Evolutionary conservation across 2,329 filamentous ascomycete genomes (phyloP), one percentile per base, ranked within the genome.

Genomic region (Colletotrichum sp.): DNA sequence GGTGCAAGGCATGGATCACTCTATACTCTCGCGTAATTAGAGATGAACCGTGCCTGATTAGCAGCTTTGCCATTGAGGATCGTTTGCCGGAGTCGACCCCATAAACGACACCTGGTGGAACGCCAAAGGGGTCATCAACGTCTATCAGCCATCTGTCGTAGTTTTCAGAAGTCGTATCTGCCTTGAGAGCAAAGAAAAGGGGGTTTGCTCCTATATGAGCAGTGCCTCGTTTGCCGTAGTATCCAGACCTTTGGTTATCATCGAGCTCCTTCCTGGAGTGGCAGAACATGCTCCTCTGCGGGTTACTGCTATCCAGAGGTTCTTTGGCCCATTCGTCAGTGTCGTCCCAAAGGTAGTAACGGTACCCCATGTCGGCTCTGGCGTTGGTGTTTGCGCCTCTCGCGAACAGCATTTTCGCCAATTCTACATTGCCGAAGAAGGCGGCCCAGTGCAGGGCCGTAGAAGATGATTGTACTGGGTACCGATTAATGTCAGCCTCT

Each of bases 61-160:
- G 38, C 0, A 43, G 2, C 2, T n/a, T n/a, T 18, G 38, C 38
- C 38, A 43, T 43, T 43, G 38, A n/a, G 18, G 8, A 43, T 1
- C 38, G 38, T 43, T 43, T 43, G 5, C 2, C 38, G 1, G 38
- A 43, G 0, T 43, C 9, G 18, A 2, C 0, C 2, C 38, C 38
- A n/a, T 43, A 2, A 6, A 43, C 1, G n/a, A 43, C 38, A 43
- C 18, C 1, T 6, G 2, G 2, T 5, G 4, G 36, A 18, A 1
- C 16, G 9, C 1, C 38, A 5, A 3, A 18, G 38, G 38, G 38
- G 3, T 43, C 38, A 43, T 43, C 38, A 43, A 43, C 38, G 1
- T n/a, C 1, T 43, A 43, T n/a, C 18, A 43, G 8, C 18, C 38
- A 43, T 0, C 18, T 43, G 18, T 0, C 0, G 38, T 43, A 43